Base-by-base conservation (phyloP, 208 protist genomes). In the Herpetomonas muscarum region DNA sequence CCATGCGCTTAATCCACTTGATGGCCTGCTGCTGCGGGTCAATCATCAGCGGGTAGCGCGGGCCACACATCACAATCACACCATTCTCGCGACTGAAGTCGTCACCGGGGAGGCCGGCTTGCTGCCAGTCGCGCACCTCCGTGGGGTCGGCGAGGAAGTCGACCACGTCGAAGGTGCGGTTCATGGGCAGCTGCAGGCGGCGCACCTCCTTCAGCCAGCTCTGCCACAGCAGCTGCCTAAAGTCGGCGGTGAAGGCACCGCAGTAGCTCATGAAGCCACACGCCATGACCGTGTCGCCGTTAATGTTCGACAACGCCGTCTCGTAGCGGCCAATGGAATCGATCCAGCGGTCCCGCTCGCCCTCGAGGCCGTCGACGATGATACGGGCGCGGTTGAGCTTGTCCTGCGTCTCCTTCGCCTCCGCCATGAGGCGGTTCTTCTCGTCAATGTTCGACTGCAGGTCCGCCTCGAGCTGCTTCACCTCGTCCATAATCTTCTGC, bases 11-110 rank as follows among this genome's bases (percentile, higher is more conserved):
- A 37, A 99, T 92, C 98, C 98, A 99, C 80, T 98, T 98, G 70
- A 98, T 99, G 4, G 98, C 98, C 82, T 99, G 98, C 69, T 89
- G 86, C 83, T 99, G 97, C 39, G 98, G 98, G 74, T 99, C 98
- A 61, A 99, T 98, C 88, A 99, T 98, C 21, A 99, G 87, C 24
- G 98, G 98, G 85, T 98, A 99, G 57, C 97, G 92, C 29, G 85
- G 79, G 21, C 92, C 93, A 36, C 85, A 78, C 28, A 92, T 98
- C 5, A 99, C 97, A 21, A 99, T 77, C n/a, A 97, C 85, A 52
- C 97, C 98, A 76, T 99, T 99, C 79, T 98, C 94, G 52, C 77
- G 74, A 63, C 85, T 97, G 79, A 99, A 99, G 54, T 90, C 85
- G 69, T 99, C 98, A 3, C 85, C 81, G 0, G 98, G 97, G 0